These are phyloP conservation scores for Roridomyces roridus DNA, from an alignment of 768 basidiomycete species.

Conservation along the genomic window DNA sequence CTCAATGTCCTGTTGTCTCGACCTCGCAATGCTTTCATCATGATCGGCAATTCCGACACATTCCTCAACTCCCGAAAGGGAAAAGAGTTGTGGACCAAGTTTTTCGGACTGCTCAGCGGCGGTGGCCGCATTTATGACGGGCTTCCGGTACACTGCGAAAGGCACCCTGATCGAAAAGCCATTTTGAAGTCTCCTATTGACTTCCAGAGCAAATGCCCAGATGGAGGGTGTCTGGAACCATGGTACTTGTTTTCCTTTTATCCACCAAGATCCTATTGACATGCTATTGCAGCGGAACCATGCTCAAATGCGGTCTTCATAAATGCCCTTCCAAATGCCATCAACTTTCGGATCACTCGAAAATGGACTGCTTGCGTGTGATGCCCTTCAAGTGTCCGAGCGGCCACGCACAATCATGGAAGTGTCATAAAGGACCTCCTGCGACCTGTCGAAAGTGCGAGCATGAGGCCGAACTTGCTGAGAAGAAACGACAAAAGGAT, in stretches of 20 bases:
- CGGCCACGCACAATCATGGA: slow-evolving; percentile 49
- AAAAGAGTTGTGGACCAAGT: slow-evolving; percentile 53
- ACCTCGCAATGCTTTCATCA: slow-evolving; percentile 66
- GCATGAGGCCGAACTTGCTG: slow-evolving; percentile 41
- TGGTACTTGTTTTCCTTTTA: slow-evolving; percentile 50
- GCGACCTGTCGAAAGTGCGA: slow-evolving; percentile 43
- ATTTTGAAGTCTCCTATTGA: slow-evolving; percentile 48
- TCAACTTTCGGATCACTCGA: slow-evolving; percentile 57
- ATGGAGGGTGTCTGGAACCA: slow-evolving; percentile 32
- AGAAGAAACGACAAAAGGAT: slow-evolving; percentile 38
- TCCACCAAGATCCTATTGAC: neutral
- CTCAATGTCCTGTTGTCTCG: slow-evolving; percentile 76
- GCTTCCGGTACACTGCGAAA: slow-evolving; percentile 63
- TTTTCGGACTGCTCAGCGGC: slow-evolving; percentile 51
- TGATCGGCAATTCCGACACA: slow-evolving; percentile 69
- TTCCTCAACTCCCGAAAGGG: slow-evolving; percentile 61
- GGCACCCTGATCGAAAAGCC: slow-evolving; percentile 50
- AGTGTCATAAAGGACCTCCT: slow-evolving; percentile 42
- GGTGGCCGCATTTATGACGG: slow-evolving; percentile 61
- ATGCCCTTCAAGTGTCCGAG: slow-evolving; percentile 47
- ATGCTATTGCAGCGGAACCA: slow-evolving; percentile 44
- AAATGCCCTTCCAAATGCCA: slow-evolving; percentile 68
- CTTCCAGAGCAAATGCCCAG: slow-evolving; percentile 56
- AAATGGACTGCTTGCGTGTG: slow-evolving; percentile 52
- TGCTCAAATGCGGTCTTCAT: slow-evolving; percentile 59